Conservation (phyloP, 208 protist species). For the Leishmania braziliensis region DNA sequence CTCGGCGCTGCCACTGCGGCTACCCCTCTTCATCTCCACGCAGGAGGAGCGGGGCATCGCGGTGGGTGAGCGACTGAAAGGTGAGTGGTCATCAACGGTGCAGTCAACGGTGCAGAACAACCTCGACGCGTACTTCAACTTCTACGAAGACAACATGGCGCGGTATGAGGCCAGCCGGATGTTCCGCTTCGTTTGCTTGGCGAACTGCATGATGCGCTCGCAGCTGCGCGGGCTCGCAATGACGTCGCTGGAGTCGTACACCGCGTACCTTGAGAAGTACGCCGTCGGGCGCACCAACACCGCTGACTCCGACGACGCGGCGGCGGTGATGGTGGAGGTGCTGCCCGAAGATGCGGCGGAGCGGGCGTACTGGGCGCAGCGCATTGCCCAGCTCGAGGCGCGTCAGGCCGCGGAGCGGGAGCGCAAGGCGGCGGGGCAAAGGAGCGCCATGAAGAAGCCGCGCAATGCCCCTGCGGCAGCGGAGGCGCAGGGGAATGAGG, state of each 20-base stretch:
- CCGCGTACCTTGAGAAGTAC: slow-evolving; percentile 73
- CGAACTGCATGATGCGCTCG: slow-evolving; percentile 91
- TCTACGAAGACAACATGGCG: slow-evolving; percentile 92
- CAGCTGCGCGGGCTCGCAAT: slow-evolving; percentile 85
- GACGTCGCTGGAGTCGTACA: slow-evolving; percentile 78
- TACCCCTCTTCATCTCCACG: slow-evolving; percentile 68
- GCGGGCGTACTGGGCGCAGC: slow-evolving; percentile 61
- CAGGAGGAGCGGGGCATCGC: slow-evolving; percentile 62
- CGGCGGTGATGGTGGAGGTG: slow-evolving; percentile 35
- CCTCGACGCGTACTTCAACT: slow-evolving; percentile 93
- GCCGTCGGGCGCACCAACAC: slow-evolving; percentile 23
- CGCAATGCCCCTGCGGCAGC: slow-evolving; percentile 10
- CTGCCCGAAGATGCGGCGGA: slow-evolving; percentile 75
- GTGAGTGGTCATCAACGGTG: slow-evolving; percentile 93
- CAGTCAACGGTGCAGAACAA: slow-evolving; percentile 94
- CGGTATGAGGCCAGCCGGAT: slow-evolving; percentile 85
- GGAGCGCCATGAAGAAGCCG: slow-evolving; percentile 27
- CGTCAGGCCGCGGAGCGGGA: slow-evolving; percentile 14
- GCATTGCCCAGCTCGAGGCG: slow-evolving; percentile 31
- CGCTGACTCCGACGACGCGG: slow-evolving; percentile 7
- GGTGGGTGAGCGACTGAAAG: slow-evolving; percentile 80
- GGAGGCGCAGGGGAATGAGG: slow-evolving; percentile 13
- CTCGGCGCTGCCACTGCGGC: slow-evolving; percentile 63
- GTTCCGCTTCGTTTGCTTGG: slow-evolving; percentile 88
- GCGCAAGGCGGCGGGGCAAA: slow-evolving; percentile 20